Base-by-base conservation (phyloP, 306 rosid species). In the Prunus campanulata region DNA sequence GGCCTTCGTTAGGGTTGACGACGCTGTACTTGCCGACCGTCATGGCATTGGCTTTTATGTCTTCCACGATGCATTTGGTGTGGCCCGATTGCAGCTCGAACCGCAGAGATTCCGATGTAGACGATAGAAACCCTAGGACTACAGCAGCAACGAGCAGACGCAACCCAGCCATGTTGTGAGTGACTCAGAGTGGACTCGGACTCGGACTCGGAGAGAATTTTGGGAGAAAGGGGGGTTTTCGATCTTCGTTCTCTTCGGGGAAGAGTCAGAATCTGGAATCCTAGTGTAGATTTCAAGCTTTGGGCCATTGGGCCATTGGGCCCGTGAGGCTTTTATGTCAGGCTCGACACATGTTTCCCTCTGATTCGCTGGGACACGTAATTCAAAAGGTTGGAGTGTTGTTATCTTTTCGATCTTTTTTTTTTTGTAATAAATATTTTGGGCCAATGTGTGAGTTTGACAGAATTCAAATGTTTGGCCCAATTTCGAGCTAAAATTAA, bases 21-120 rank as follows among this genome's bases (percentile, higher is more conserved):
- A 96, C 35, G 70, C 51, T 42, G 90, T 96, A 92, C 77, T 88
- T 96, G 0, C 98, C 98, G 44, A 95, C 96, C 12, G 97, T 88
- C 98, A 95, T 86, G 85, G 98, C 87, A 74, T 87, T 91, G 85
- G 74, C 80, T 82, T 91, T 92, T 11, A 95, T 88, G 48, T 95
- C 99, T 76, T 95, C 99, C 57, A 95, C 75, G 86, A 95, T 86
- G 88, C 99, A 95, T 81, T 95, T 95, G 79, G 97, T 88, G 63
- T 82, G 81, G 3, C 93, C 90, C n/a, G 97, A 95, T 84, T 83
- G 87, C 74, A 95, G 83, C 47, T 95, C 99, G 89, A 95, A 95
- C 72, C 91, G 88, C 49, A 95, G 89, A 66, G 97, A 87, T 78
- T 92, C 89, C 10, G 87, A 84, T 18, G 85, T 51, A 57, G 78